Evolutionary conservation across 768 basidiomycete species (phyloP).

Genomic region (Polyporus arcularius): DNA sequence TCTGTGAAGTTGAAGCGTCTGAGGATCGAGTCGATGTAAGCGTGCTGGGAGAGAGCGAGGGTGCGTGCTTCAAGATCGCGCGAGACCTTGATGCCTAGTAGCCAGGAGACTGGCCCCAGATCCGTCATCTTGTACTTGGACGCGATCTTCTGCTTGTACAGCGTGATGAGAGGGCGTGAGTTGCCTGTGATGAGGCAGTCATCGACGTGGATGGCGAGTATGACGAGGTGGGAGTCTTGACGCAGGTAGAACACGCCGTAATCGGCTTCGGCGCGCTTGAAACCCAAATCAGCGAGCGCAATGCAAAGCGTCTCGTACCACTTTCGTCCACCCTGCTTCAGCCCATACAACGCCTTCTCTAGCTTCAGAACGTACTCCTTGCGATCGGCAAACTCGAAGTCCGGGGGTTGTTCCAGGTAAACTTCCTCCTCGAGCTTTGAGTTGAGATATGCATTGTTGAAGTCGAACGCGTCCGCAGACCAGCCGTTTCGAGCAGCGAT

Average conservation of each 20-base stretch:
- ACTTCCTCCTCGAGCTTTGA: conserved; percentile 18
- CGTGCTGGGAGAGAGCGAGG: conserved; percentile 13
- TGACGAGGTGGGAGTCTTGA: background rate
- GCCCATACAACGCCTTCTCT: conserved; percentile 28
- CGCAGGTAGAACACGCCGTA: conserved; percentile 12
- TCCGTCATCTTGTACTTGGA: conserved; percentile 7
- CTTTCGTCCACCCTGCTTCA: conserved; percentile 25
- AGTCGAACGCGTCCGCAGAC: conserved; percentile 35
- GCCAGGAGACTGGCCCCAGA: conserved; percentile 17
- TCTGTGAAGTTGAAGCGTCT: conserved; percentile 9
- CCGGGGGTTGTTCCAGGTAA: conserved; percentile 12
- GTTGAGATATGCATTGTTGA: conserved; percentile 36
- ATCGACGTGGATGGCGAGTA: conserved; percentile 22
- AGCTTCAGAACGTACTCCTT: conserved; percentile 16
- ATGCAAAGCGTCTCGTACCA: conserved; percentile 23
- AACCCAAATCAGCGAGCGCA: conserved; percentile 4
- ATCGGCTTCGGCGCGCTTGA: conserved; percentile 12
- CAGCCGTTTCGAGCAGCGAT: conserved; percentile 26
- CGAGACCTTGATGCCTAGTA: conserved; percentile 20
- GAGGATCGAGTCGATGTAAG: conserved; percentile 19
- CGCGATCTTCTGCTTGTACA: too few relatives aligned
- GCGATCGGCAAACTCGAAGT: background rate
- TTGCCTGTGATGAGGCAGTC: background rate
- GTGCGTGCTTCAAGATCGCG: conserved; percentile 14
- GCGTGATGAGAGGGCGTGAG: too few relatives aligned